Conservation (phyloP, 345 rosid genomes). For the Cardamine resedifolia region DNA sequence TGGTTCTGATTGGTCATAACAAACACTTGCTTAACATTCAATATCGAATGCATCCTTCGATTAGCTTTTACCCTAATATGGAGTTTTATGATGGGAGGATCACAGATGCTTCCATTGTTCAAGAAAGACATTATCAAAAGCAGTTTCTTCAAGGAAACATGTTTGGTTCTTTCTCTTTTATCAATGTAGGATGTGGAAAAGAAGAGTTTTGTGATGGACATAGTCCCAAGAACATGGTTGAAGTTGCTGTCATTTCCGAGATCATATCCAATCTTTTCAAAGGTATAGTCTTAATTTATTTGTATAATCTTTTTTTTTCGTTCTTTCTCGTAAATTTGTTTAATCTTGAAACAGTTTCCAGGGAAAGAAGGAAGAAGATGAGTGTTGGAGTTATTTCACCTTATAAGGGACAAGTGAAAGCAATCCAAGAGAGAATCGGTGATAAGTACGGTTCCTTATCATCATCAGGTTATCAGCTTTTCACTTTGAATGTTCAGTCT, state of each 20-base stretch:
- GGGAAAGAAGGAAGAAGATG: no score
- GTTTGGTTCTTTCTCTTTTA: slow-evolving; percentile 45
- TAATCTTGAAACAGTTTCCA: slow-evolving; percentile 7
- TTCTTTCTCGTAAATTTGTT: background rate
- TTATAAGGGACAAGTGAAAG: no score
- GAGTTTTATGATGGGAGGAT: slow-evolving; percentile 46
- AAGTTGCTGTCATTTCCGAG: slow-evolving; percentile 35
- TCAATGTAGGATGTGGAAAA: slow-evolving; percentile 33
- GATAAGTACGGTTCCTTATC: no score
- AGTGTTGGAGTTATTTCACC: no score
- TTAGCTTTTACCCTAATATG: slow-evolving; percentile 52
- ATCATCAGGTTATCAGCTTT: no score
- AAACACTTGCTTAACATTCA: slow-evolving; percentile 56
- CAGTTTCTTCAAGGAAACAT: no score
- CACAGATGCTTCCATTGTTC: slow-evolving; percentile 43
- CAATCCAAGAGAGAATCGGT: no score
- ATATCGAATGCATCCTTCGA: slow-evolving; percentile 74
- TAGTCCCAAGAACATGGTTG: slow-evolving; percentile 38
- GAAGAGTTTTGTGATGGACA: slow-evolving; percentile 31
- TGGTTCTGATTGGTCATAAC: slow-evolving; percentile 43
- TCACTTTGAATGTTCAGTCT: no score
- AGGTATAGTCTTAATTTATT: slow-evolving; percentile 22
- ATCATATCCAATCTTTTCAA: slow-evolving; percentile 34
- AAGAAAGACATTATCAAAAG: slow-evolving; percentile 27
- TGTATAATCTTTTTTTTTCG: background rate